These are phyloP conservation scores for Aspergillus unguis DNA, from an alignment of 2,329 filamentous ascomycete genomes.

Conservation along the genomic window DNA sequence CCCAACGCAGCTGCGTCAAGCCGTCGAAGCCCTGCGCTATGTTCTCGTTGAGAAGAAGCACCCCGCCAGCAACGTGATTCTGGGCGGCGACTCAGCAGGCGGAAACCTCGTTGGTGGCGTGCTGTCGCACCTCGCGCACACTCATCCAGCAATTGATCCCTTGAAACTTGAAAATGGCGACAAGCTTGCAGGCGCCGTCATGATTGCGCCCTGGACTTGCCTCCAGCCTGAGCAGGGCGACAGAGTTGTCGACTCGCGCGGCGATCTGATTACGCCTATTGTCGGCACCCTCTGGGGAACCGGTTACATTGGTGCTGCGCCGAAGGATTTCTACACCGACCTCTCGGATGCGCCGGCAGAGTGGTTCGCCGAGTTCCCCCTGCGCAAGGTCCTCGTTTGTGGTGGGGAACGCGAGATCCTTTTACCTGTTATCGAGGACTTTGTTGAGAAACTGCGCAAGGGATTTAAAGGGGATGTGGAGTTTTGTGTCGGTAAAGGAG, in stretches of 20 bases:
- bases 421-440: conserved; percentile 53
- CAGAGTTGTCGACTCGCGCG: conserved; percentile 46
- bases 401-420: conserved; percentile 57
- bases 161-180: conserved; percentile 36
- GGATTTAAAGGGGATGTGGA: conserved; percentile 29
- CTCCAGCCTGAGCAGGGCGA: conserved; percentile 47
- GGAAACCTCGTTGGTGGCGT: conserved; percentile 41
- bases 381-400: conserved; percentile 51
- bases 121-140: conserved; percentile 48
- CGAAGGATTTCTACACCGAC: conserved; percentile 54
- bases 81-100: conserved; percentile 46
- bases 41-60: conserved; percentile 34
- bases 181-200: conserved; percentile 49
- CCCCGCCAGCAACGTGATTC: conserved; percentile 33
- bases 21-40: conserved; percentile 40
- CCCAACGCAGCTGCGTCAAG: conserved; percentile 44
- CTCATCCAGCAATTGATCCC: conserved; percentile 51
- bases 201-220: conserved; percentile 59
- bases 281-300: conserved; percentile 46
- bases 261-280: conserved; percentile 48
- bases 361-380: conserved; percentile 54
- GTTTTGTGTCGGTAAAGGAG: conserved; percentile 36
- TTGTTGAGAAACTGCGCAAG: conserved; percentile 47
- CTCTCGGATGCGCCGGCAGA: conserved; percentile 46
- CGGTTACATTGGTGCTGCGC: conserved; percentile 45